Evolutionary conservation across 225 moss, liverwort and hornwort genomes (phyloP).

Genomic region (Sphagnum tenellum): DNA sequence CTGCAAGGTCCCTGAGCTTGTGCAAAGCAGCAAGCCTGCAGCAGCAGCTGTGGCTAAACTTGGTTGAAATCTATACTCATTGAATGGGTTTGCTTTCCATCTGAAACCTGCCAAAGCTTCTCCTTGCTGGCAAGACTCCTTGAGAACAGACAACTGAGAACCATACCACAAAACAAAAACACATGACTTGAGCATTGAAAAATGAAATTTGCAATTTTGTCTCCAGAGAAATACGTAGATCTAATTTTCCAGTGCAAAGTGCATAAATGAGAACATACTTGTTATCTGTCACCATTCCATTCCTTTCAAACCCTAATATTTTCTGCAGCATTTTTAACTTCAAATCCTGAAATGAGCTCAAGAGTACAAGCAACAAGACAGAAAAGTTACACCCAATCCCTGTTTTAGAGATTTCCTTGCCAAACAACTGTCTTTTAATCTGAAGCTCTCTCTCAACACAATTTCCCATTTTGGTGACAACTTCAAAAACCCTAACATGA

Average conservation of each 20-base stretch:
- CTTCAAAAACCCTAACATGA: too few relatives aligned
- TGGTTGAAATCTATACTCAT: slow-evolving; percentile 22
- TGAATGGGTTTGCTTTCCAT: slow-evolving; percentile 6
- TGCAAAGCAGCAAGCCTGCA: slow-evolving; percentile 35
- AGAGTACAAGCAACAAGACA: background rate
- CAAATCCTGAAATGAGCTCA: background rate
- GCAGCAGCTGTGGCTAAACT: slow-evolving; percentile 1
- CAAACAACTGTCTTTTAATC: too few relatives aligned
- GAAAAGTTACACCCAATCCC: slow-evolving; percentile 7
- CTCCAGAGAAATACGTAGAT: background rate
- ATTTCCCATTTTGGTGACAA: too few relatives aligned
- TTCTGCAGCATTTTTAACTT: background rate
- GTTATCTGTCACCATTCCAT: too few relatives aligned
- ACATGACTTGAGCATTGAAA: background rate
- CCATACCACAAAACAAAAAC: background rate
- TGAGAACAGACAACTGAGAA: slow-evolving; percentile 14
- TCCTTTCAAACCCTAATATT: background rate
- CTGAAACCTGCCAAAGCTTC: slow-evolving; percentile 9
- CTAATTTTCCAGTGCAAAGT: background rate
- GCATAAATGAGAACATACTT: background rate
- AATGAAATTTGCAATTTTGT: background rate
- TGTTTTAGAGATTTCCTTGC: too few relatives aligned
- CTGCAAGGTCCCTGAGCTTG: slow-evolving; percentile 32
- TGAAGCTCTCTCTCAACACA: too few relatives aligned
- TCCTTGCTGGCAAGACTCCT: slow-evolving; percentile 3